These are phyloP conservation scores for Ballota nigra DNA, from an alignment of 257 asterid species.

Conservation along the genomic window DNA sequence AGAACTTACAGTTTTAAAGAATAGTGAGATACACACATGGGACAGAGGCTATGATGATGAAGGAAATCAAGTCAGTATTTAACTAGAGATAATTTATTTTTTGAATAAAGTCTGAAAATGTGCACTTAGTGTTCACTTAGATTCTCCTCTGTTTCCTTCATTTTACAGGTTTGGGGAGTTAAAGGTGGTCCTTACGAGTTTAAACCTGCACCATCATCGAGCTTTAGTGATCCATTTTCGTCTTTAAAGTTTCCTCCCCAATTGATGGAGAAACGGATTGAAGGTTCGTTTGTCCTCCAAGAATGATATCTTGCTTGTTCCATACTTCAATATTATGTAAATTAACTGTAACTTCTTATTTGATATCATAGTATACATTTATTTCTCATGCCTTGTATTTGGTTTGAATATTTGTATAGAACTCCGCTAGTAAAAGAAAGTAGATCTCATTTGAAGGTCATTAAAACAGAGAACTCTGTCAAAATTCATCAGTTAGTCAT, in stretches of 20 bases:
- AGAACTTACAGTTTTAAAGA: constrained; percentile 71
- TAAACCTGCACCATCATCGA: constrained; percentile 83
- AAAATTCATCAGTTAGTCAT: background rate
- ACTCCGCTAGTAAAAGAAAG: constrained; percentile 1
- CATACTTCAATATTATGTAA: constrained; percentile 28
- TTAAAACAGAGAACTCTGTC: background rate
- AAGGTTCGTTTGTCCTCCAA: constrained; percentile 69
- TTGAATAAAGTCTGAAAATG: background rate
- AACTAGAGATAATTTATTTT: background rate
- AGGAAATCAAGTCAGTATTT: constrained; percentile 70
- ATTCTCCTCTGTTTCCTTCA: background rate
- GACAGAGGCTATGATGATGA: constrained; percentile 86
- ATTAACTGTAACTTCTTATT: constrained; percentile 19
- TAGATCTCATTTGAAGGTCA: background rate
- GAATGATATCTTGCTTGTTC: constrained; percentile 43
- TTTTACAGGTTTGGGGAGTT: constrained; percentile 86
- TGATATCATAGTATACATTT: constrained; percentile 10
- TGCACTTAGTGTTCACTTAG: background rate
- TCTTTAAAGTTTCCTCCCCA: constrained; percentile 55
- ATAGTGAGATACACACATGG: constrained; percentile 84
- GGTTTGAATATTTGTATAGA: constrained; percentile 30
- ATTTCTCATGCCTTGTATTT: constrained; percentile 3
- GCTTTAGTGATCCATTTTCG: constrained; percentile 54
- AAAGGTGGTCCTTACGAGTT: constrained; percentile 89
- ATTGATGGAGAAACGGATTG: constrained; percentile 50